These are phyloP conservation scores for Ophiostoma sp. DNA, from an alignment of 2,329 filamentous ascomycete genomes.

Conservation along the genomic window DNA sequence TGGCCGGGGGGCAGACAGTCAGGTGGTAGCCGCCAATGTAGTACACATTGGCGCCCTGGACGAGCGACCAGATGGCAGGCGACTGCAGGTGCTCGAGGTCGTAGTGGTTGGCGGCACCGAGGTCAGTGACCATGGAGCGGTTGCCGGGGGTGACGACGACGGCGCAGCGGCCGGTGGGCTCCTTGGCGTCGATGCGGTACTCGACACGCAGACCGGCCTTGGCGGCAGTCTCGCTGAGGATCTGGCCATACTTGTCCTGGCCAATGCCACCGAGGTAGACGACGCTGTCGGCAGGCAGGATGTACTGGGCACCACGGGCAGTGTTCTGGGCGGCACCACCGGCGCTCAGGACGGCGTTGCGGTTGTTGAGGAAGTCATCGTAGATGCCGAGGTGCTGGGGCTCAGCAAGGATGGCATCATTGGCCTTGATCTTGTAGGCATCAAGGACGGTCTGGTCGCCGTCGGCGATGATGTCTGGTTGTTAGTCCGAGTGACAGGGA, in stretches of 20 bases:
- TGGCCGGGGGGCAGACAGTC: slow-evolving; percentile 88
- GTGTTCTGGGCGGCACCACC: slow-evolving; percentile 98
- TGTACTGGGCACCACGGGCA: slow-evolving; percentile 91
- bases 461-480: slow-evolving; percentile 77
- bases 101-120: slow-evolving; percentile 95
- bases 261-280: slow-evolving; percentile 92
- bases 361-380: slow-evolving; percentile 89
- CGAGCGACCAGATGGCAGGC: slow-evolving; percentile 85
- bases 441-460: slow-evolving; percentile 79
- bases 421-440: slow-evolving; percentile 90
- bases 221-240: slow-evolving; percentile 78
- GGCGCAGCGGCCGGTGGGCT: slow-evolving; percentile 88
- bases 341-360: slow-evolving; percentile 87
- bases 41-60: slow-evolving; percentile 80
- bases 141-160: slow-evolving; percentile 96
- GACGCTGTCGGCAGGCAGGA: slow-evolving; percentile 82
- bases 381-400: slow-evolving; percentile 84
- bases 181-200: slow-evolving; percentile 82
- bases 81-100: slow-evolving; percentile 88
- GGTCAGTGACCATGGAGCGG: slow-evolving; percentile 89
- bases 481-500: not conserved
- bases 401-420: slow-evolving; percentile 96
- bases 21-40: slow-evolving; percentile 97
- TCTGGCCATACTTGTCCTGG: slow-evolving; percentile 91
- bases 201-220: slow-evolving; percentile 86